phyloP scores from a whole-genome alignment of 176 grass and related monocot genomes.

The Olyra latifolia region DNA sequence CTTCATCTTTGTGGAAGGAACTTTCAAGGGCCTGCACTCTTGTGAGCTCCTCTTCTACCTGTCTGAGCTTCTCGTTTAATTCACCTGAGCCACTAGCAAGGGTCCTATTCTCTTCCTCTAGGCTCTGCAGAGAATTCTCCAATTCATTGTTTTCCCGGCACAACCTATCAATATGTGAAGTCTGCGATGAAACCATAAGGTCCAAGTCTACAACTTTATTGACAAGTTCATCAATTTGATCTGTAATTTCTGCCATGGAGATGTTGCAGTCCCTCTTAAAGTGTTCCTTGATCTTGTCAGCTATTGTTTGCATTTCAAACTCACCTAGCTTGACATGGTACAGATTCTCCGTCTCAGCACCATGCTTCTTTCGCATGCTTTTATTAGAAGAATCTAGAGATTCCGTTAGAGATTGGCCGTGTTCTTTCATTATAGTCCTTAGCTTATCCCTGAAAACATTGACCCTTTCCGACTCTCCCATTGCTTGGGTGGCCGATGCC shows the following conservation, averaged over 20 bases:
- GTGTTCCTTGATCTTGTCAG: conserved; percentile 74
- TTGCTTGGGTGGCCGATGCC: conserved; percentile 31
- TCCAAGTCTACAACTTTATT: conserved; percentile 78
- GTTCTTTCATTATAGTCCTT: conserved; percentile 41
- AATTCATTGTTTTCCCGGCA: conserved; percentile 59
- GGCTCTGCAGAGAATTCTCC: conserved; percentile 47
- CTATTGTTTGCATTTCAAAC: conserved; percentile 52
- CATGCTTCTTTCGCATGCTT: conserved; percentile 27
- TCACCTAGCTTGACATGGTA: conserved; percentile 46
- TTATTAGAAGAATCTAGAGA: conserved; percentile 20
- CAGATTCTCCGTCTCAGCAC: conserved; percentile 30
- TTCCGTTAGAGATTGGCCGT: conserved; percentile 40
- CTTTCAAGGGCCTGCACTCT: conserved; percentile 62
- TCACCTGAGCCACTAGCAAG: conserved; percentile 35
- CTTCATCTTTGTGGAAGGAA: conserved; percentile 62
- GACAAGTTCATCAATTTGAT: conserved; percentile 81
- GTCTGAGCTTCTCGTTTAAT: conserved; percentile 53
- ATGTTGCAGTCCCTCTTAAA: conserved; percentile 59
- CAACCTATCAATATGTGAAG: conserved; percentile 72
- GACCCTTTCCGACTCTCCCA: conserved; percentile 47
- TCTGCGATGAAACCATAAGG: conserved; percentile 83
- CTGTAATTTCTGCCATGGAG: conserved; percentile 71
- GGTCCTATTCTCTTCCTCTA: conserved; percentile 58
- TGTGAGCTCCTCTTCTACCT: conserved; percentile 64
- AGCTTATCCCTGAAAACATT: conserved; percentile 49